Evolutionary conservation across 805 yeast species (phyloP).

Genomic region (Candida gorgasii): DNA sequence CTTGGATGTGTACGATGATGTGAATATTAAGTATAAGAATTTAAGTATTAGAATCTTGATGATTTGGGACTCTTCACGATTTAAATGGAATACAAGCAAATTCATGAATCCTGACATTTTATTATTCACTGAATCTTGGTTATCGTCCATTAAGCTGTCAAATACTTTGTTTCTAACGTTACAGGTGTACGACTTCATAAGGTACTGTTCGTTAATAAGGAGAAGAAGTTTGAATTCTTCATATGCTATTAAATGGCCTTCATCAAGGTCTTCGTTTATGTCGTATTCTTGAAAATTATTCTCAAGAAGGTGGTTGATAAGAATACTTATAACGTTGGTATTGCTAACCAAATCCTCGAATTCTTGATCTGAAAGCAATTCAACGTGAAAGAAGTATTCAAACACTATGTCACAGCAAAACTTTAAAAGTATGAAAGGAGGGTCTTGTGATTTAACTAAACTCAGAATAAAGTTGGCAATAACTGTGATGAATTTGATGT

Average conservation of each 20-base stretch:
- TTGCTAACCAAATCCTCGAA: constrained; percentile 28
- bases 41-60: constrained; percentile 79
- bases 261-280: constrained; percentile 40
- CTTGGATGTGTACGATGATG: constrained; percentile 62
- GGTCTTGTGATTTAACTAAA: constrained; percentile 22
- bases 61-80: constrained; percentile 70
- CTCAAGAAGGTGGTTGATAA: constrained; percentile 30
- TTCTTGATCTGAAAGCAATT: constrained; percentile 35
- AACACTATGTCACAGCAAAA: constrained; percentile 42
- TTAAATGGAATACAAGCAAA: constrained; percentile 60
- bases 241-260: constrained; percentile 52
- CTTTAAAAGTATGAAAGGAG: constrained; percentile 35
- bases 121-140: constrained; percentile 21
- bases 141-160: constrained; percentile 46
- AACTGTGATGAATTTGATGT: constrained; percentile 28
- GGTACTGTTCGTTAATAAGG: constrained; percentile 83
- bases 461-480: constrained; percentile 31
- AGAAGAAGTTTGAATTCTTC: constrained; percentile 70
- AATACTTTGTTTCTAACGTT: constrained; percentile 51
- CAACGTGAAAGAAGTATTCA: constrained; percentile 39
- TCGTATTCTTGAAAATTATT: constrained; percentile 32
- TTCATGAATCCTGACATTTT: constrained; percentile 67
- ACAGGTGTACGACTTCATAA: constrained; percentile 54
- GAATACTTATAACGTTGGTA: constrained; percentile 28
- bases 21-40: constrained; percentile 70